Percentiles rank a stretch among this genome's conserved stretches.
phyloP scores from a whole-genome alignment of 331 rosid species.

The Phaseolus coccineus region DNA sequence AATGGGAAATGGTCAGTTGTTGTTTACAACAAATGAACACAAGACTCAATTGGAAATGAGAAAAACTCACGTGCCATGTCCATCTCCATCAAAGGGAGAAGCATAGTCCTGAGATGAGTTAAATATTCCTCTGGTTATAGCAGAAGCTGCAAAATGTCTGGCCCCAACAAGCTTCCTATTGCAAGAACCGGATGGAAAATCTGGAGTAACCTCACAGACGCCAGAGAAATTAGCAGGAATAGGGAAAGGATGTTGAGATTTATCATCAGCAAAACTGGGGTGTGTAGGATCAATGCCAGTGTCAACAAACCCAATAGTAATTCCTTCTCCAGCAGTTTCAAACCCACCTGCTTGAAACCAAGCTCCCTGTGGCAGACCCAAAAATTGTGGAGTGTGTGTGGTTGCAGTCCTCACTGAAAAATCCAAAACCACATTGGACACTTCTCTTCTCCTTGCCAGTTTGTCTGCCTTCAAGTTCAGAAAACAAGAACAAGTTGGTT shows the following conservation, averaged over 20 bases:
- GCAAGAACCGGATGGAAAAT: conserved; percentile 99
- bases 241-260: conserved; percentile 58
- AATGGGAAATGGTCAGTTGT: conserved; percentile 7
- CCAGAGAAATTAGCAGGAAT: conserved; percentile 85
- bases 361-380: conserved; percentile 94
- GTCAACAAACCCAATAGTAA: conserved; percentile 90
- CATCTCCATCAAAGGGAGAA: conserved; percentile 98
- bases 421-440: conserved; percentile 82
- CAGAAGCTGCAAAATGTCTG: conserved; percentile 96
- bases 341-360: conserved; percentile 89
- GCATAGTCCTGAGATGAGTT: conserved; percentile 81
- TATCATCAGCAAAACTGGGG: conserved; percentile 78
- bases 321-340: conserved; percentile 90
- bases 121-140: conserved; percentile 88
- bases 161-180: conserved; percentile 97
- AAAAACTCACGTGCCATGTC: conserved; percentile 97
- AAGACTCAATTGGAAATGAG: conserved; percentile 21
- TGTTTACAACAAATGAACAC: neutral
- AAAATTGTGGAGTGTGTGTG: conserved; percentile 88
- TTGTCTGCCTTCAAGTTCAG: conserved; percentile 69
- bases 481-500: neutral
- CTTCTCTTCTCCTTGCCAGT: conserved; percentile 87
- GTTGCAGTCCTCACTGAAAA: conserved; percentile 97
- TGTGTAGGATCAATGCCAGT: conserved; percentile 98
- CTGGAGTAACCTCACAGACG: conserved; percentile 83